Base-by-base conservation (phyloP, 1,139 yeast genomes). In the Kurtzmaniella quercitrusa region DNA sequence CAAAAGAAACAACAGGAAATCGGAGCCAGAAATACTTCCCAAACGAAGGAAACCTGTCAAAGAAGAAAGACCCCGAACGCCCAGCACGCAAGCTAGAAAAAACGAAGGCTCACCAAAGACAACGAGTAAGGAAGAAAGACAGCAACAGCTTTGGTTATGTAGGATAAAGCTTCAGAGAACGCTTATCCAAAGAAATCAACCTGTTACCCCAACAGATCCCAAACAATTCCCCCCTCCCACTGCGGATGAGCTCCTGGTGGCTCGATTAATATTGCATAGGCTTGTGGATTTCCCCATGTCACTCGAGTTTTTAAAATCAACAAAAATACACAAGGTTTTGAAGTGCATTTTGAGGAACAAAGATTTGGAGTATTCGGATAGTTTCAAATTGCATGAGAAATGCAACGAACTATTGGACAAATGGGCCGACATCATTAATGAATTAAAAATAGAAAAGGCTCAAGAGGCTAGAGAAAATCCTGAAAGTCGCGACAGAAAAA, bases 311-410 rank as follows among this genome's bases (percentile, higher is more conserved):
- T 63, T 77, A 47, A 75, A 59, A 61, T 76, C 62, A 65, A 74
- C 81, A 16, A 77, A 76, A 51, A 63, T 77, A 42, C 81, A 77
- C 52, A 77, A 77, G 55, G 82, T 77, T 2, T 57, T 76, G 48
- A 74, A 71, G 54, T 76, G 78, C 47, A 74, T 76, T 36, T 53
- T 69, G 43, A 67, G 65, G 47, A 68, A 69, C 47, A 65, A 63
- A 34, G 63, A 63, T 38, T 63, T 74, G 52, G 73, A 65, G 47
- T 70, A 69, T 45, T 65, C 72, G 19, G 72, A 73, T 43, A 74
- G 76, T 49, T 73, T 69, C 55, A 66, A 70, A 47, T 63, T 77
- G 44, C 80, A 76, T 50, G 73, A 70, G 44, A 62, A 74, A 49
- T 68, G 78, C 47, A 60, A 60, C 20, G 71, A 68, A 43, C 56